Base-by-base conservation (phyloP, 306 rosid genomes). In the Cicer bijugum region DNA sequence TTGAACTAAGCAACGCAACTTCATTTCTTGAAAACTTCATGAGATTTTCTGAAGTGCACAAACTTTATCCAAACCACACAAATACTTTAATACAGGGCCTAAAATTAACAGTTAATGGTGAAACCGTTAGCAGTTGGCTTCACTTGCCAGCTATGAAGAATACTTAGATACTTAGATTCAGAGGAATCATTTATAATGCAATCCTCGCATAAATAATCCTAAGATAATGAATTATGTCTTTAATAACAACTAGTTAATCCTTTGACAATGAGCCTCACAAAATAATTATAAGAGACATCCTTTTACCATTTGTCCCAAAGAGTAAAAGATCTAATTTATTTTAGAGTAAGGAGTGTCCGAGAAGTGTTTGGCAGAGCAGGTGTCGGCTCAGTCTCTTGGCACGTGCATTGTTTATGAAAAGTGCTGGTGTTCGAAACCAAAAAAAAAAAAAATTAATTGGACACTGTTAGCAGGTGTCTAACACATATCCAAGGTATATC, bases 1-100 rank as follows among this genome's bases (percentile, higher is more conserved):
- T 43, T 28, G 12, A 47, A 40, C 51, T 17, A 64, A 11, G 67
- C 33, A 78, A 70, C 6, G 55, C 39, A 62, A 28, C 44, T 23
- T 70, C 45, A 33, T 71, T 70, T 70, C 71, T 69, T 19, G 11
- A 69, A 58, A 61, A 16, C 7, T 46, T 47, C 19, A 37, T 39
- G 17, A 43, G 11, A 64, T 50, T 67, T 56, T 44, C 69, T 67
- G 47, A 58, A 47, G 60, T 0, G 1, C 62, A 12, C 46, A 40
- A 69, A 47, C 75, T 6, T 58, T 19, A 56, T 59, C 45, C 14
- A 69, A 28, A 38, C 6, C 9, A 7, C 56, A 40, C 56, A 33
- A 40, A 43, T 28, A 28, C 35, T 28, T 28, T 0, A 28, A 28
- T 37, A 39, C 16, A 5, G 6, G 11, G 46, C 35, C 68, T 15